Evolutionary conservation across 169 alveolate species (phyloP).

Genomic region (Eimeria zaria): DNA sequence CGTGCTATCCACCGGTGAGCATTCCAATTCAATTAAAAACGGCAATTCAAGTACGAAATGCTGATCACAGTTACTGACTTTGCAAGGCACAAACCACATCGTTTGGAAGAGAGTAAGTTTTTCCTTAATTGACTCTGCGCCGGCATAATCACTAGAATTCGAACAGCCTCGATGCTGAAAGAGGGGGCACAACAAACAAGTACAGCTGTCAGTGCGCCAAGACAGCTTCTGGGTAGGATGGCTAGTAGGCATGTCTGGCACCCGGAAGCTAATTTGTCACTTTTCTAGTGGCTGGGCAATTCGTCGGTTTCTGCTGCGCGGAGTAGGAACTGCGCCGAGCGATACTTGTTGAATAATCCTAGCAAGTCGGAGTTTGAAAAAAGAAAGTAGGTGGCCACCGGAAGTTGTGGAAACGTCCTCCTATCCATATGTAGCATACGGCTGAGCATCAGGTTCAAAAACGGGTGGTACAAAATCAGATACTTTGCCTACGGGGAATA

Average conservation of each 20-base stretch:
- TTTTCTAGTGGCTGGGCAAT: not conserved
- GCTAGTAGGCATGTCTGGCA: not conserved
- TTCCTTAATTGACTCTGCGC: not conserved
- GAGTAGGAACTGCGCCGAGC: not conserved
- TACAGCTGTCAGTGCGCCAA: too few relatives aligned
- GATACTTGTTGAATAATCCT: not conserved
- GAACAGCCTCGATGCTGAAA: too few relatives aligned
- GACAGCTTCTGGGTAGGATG: not conserved
- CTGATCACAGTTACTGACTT: not conserved
- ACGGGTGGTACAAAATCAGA: not conserved
- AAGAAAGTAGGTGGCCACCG: not conserved
- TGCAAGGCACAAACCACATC: not conserved
- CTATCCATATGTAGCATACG: not conserved
- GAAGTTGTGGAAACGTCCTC: not conserved
- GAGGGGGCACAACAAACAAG: too few relatives aligned
- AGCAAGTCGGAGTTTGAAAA: not conserved
- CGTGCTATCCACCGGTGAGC: not conserved
- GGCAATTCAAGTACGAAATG: not conserved
- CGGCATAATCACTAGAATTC: too few relatives aligned
- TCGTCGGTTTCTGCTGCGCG: not conserved
- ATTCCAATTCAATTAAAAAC: not conserved
- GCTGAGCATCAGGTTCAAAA: not conserved
- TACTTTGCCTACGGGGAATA: not conserved
- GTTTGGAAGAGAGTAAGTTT: conserved; percentile 4
- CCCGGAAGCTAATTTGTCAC: not conserved